Evolutionary conservation across 768 basidiomycete genomes (phyloP), one percentile per base, ranked within the genome.

Genomic region (Lactarius indigo): DNA sequence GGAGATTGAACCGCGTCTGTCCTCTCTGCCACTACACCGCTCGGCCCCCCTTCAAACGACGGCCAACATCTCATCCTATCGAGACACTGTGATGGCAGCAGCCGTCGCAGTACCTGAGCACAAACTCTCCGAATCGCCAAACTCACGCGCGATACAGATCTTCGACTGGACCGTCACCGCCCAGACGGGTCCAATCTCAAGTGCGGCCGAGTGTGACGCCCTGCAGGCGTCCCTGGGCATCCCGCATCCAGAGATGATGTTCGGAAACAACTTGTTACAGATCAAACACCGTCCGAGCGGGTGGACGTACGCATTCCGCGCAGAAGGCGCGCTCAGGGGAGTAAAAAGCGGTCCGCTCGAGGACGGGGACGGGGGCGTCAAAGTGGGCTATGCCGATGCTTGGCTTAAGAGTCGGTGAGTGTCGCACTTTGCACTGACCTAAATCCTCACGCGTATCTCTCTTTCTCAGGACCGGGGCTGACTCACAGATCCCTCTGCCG

Each of bases 221-320:
- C 77, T 93, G 56, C 88, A 91, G 59, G 78, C 83, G 7, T 70
- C 76, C 0, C 79, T 92, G 5, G 87, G 88, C 2, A 81, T 98
- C 30, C 92, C 96, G 0, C 77, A 96, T 1, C 97, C 97, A 2
- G 97, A 99, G 75, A 98, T 98, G 94, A 94, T 92, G 0, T 98
- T 98, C 73, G 95, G 94, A 6, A 86, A 84, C 76, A 98, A 98
- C 76, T 75, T 74, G 18, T 81, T 99, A 10, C 78, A 81, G 4
- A 77, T 98, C 30, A 80, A 82, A 37, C 92, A 98, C 71, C 78
- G 74, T 30, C 76, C 85, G 0, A 86, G 84, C 9, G 86, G 85
- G 13, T 89, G 90, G 83, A 78, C 76, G 59, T 85, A 90, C 64
- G 73, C 78, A 0, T 95, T 97, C 75, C 82, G 84, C 26, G 82